Conservation (phyloP, 2,329 filamentous ascomycete genomes). For the Fusarium continuum region DNA sequence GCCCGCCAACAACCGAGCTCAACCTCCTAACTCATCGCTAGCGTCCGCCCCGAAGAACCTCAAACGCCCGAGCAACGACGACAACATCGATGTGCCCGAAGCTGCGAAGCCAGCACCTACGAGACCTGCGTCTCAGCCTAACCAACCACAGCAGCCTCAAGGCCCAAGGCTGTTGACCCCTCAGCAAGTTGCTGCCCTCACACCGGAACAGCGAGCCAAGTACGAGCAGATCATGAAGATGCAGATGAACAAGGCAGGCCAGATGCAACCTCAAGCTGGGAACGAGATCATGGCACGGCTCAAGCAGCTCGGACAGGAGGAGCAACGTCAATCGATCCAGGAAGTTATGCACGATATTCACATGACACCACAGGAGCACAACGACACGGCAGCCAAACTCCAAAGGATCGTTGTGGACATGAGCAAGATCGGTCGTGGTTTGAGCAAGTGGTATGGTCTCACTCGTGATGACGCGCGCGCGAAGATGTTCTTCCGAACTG, state of each 20-base stretch:
- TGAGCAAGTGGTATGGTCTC: conserved; percentile 59
- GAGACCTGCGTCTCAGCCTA: conserved; percentile 42
- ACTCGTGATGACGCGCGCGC: conserved; percentile 61
- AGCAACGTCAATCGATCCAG: conserved; percentile 50
- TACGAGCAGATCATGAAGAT: conserved; percentile 53
- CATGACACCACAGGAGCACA: conserved; percentile 57
- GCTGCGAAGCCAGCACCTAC: conserved; percentile 31
- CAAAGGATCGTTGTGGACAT: conserved; percentile 54
- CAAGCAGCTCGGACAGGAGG: conserved; percentile 52
- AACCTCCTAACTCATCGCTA: conserved; percentile 51
- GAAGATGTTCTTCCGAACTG: conserved; percentile 62
- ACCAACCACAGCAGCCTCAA: conserved; percentile 27
- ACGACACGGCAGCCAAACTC: conserved; percentile 57
- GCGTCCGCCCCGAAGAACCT: conserved; percentile 55
- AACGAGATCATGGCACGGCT: conserved; percentile 47
- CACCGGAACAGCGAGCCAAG: conserved; percentile 56
- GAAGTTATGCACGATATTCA: conserved; percentile 57
- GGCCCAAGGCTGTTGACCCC: conserved; percentile 42
- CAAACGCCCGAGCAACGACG: conserved; percentile 62
- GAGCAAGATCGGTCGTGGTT: conserved; percentile 54
- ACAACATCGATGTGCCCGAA: conserved; percentile 47
- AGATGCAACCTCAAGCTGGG: conserved; percentile 25
- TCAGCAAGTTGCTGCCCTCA: conserved; percentile 52
- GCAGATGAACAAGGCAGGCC: conserved; percentile 41
- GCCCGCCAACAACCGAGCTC: conserved; percentile 47